phyloP scores from a whole-genome alignment of 768 basidiomycete genomes.

The Thelephora ganbajun region DNA sequence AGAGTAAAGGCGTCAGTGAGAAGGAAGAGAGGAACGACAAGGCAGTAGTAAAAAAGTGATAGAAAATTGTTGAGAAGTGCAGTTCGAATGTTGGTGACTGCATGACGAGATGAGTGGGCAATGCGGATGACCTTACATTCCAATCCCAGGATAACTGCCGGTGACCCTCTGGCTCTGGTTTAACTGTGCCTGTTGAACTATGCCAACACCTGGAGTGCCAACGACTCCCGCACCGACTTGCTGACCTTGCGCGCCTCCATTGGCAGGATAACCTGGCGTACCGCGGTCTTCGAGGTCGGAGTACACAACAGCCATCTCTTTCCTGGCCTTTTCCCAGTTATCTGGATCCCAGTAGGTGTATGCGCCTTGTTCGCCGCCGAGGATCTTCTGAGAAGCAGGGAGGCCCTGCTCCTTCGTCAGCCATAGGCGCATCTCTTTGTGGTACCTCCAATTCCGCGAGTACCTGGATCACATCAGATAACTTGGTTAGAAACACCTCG shows the following conservation, averaged over 20 bases:
- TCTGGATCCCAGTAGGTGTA: conserved; percentile 88
- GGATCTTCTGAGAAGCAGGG: conserved; percentile 60
- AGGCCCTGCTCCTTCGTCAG: conserved; percentile 83
- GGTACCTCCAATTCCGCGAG: conserved; percentile 92
- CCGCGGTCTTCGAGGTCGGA: conserved; percentile 65
- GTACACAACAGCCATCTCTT: conserved; percentile 66
- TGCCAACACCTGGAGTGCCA: conserved; percentile 3
- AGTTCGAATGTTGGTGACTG: too few relatives aligned
- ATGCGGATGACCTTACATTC: too few relatives aligned
- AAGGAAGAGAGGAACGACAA: too few relatives aligned
- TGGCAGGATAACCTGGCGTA: conserved; percentile 43
- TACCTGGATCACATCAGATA: conserved; percentile 34
- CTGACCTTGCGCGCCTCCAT: conserved; percentile 26
- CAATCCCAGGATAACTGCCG: too few relatives aligned
- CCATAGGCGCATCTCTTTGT: conserved; percentile 79
- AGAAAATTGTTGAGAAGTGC: too few relatives aligned
- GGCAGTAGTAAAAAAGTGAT: too few relatives aligned
- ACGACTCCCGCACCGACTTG: conserved; percentile 12
- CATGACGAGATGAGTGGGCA: too few relatives aligned
- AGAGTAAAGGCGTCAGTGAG: too few relatives aligned
- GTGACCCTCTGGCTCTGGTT: not conserved
- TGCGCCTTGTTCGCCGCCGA: conserved; percentile 72
- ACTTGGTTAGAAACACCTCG: conserved; percentile 1
- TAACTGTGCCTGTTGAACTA: conserved; percentile 1
- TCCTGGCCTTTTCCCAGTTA: conserved; percentile 63